Percentiles rank a stretch among this genome's conserved stretches.
Conservation (phyloP, 352 stramenopile species). For the Phytopythium boreale region DNA sequence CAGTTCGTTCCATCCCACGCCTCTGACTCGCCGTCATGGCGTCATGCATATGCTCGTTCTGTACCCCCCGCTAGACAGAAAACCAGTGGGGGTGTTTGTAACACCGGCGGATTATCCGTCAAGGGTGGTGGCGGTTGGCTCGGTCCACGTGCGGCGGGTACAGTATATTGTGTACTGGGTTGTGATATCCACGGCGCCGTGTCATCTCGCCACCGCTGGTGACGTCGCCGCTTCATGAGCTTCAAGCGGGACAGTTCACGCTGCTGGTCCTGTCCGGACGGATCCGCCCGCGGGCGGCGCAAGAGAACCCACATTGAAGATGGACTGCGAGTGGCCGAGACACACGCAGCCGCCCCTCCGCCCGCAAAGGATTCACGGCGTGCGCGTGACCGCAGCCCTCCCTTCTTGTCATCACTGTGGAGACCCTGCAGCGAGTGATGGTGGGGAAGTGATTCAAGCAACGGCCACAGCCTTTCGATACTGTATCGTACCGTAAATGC, state of each 20-base stretch:
- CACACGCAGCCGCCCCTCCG: background rate
- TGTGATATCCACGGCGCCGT: background rate
- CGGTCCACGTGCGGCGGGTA: too few species aligned
- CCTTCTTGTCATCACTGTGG: background rate
- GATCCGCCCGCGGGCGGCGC: background rate
- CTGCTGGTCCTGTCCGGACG: background rate
- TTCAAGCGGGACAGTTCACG: conserved; percentile 1
- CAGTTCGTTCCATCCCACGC: background rate
- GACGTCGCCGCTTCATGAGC: conserved; percentile 3
- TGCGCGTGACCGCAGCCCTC: background rate
- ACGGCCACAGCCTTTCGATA: too few species aligned
- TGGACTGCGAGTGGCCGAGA: background rate
- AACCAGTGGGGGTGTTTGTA: background rate
- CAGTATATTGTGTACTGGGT: too few species aligned
- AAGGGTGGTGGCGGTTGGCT: background rate
- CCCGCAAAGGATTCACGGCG: background rate
- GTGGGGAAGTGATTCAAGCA: background rate
- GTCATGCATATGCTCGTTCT: too few species aligned
- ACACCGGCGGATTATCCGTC: background rate
- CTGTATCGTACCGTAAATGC: background rate
- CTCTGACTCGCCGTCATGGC: background rate
- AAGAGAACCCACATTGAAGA: conserved; percentile 2
- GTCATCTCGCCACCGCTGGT: background rate
- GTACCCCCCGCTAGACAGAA: background rate
- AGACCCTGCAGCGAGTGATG: background rate